Evolutionary conservation across 768 basidiomycete species (phyloP), one percentile per base, ranked within the genome.

Genomic region (Psilocybe cyanescens): DNA sequence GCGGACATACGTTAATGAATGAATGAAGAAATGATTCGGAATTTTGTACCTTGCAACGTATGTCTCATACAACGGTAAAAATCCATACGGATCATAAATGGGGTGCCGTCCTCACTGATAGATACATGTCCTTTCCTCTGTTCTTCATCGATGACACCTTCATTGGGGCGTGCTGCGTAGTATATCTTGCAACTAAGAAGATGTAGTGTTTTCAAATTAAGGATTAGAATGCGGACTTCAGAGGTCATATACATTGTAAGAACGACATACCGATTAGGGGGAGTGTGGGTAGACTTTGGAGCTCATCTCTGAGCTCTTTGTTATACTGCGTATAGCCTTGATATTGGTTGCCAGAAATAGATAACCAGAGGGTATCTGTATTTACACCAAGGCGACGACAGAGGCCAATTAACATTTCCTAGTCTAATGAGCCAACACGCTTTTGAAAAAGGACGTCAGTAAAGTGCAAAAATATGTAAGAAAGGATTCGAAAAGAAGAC

Each of bases 251-350:
- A 49, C 8, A 28, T 7, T 16, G n/a, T 47, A 12, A 51, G 7
- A 31, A 50, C 28, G 30, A 68, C 72, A 35, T 39, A 74, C 77
- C 59, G n/a, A 76, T 57, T 29, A 75, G 62, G n/a, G 78, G 78
- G 28, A 80, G 70, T 6, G 72, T 73, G 41, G 73, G 74, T 56
- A 55, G 33, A 35, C 37, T 7, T 67, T 58, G 39, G 44, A 45
- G 64, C 33, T 64, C 12, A 63, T 56, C 68, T 1, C 60, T 56
- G 37, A 55, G 53, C 37, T 55, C 53, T 41, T 41, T 35, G 4
- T 35, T 41, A 14, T 55, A 55, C 19, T 55, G n/a, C 6, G n/a
- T 41, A 19, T 24, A 44, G 12, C 39, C 24, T 3, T 44, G 9
- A 24, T n/a, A 17, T 7, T 31, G n/a, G 2, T 39, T 44, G 53